Conservation (phyloP, 495 filamentous ascomycete species). For the Talaromyces stipitatus region DNA sequence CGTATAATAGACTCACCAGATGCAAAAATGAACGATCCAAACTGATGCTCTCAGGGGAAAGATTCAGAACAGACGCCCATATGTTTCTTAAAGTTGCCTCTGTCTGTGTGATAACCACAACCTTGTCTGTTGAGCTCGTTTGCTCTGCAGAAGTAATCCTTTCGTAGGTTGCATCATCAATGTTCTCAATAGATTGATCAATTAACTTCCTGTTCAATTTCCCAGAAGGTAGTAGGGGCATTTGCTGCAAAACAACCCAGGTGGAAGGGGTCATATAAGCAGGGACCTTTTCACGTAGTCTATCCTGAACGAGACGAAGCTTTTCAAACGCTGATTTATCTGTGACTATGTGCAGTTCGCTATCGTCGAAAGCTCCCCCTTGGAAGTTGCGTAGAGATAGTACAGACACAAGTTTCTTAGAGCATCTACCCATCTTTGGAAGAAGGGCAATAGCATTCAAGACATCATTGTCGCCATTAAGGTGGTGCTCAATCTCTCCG, state of each 20-base stretch:
- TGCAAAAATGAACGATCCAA: constrained; percentile 46
- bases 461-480: constrained; percentile 19
- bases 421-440: constrained; percentile 31
- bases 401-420: constrained; percentile 32
- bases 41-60: constrained; percentile 16
- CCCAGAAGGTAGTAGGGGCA: constrained; percentile 33
- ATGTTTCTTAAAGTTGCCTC: constrained; percentile 22
- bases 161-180: constrained; percentile 9
- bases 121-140: neutral
- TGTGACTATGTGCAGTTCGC: constrained; percentile 19
- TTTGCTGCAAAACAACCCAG: constrained; percentile 25
- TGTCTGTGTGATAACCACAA: constrained; percentile 7
- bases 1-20: constrained; percentile 8
- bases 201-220: constrained; percentile 32
- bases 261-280: constrained; percentile 40
- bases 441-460: constrained; percentile 37
- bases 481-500: constrained; percentile 31
- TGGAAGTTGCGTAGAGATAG: constrained; percentile 20
- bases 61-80: constrained; percentile 30
- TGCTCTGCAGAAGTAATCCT: constrained; percentile 3
- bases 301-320: constrained; percentile 23
- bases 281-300: constrained; percentile 20
- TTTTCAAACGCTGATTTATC: constrained; percentile 16
- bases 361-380: constrained; percentile 12
- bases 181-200: constrained; percentile 7